phyloP scores from a whole-genome alignment of 768 basidiomycete species.

The Hydnomerulius pinastri region DNA sequence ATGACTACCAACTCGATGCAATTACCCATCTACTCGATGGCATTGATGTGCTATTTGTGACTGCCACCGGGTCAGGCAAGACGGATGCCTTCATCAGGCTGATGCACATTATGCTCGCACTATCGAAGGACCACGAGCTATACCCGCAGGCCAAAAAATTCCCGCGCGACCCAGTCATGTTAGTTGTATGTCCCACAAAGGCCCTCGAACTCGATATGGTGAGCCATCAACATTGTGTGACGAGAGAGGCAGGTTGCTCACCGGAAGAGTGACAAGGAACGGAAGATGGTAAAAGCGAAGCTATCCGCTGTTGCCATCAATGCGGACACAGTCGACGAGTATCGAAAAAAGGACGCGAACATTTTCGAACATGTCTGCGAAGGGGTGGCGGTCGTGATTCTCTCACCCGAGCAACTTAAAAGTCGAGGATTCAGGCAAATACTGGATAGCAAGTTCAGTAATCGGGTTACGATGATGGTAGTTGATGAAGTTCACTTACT shows the following conservation, averaged over 20 bases:
- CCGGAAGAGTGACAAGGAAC: neutral
- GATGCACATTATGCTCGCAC: constrained; percentile 3
- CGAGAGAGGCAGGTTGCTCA: neutral
- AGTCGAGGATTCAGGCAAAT: constrained; percentile 3
- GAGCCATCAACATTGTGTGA: neutral
- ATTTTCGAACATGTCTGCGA: neutral
- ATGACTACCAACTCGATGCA: constrained; percentile 4
- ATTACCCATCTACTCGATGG: constrained; percentile 1
- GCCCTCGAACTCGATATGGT: constrained; percentile 28
- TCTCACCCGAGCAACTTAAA: constrained; percentile 13
- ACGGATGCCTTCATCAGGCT: neutral
- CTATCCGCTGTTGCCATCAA: constrained; percentile 25
- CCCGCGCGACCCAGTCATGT: constrained; percentile 16
- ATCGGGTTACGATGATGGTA: constrained; percentile 7
- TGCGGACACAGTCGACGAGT: constrained; percentile 15
- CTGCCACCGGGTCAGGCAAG: constrained; percentile 1
- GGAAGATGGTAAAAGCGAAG: constrained; percentile 11
- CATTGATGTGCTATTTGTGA: constrained; percentile 4
- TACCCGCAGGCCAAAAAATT: neutral
- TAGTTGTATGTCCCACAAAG: constrained; percentile 25
- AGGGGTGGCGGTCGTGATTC: constrained; percentile 1
- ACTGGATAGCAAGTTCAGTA: constrained; percentile 3
- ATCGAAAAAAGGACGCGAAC: neutral
- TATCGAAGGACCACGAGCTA: no score
- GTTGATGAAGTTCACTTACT: constrained; percentile 16